These are phyloP conservation scores for Jamesozyma spencerorum DNA, from an alignment of 805 yeast genomes.

Conservation along the genomic window DNA sequence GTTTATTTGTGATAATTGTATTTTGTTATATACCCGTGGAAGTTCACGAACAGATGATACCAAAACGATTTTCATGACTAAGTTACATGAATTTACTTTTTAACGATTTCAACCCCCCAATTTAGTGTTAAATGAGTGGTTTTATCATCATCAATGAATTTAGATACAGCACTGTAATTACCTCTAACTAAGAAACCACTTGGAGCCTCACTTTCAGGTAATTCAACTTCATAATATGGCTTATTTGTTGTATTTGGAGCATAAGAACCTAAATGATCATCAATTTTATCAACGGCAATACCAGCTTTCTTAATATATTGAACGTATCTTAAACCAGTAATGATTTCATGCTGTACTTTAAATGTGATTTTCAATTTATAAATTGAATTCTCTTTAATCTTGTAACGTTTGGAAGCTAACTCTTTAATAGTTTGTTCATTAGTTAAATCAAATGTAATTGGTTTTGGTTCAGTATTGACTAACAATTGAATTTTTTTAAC, in stretches of 20 bases:
- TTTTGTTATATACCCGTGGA: too few relatives aligned
- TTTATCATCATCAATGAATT: slow-evolving; percentile 82
- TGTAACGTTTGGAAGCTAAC: slow-evolving; percentile 56
- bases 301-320: slow-evolving; percentile 83
- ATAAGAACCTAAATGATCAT: slow-evolving; percentile 83
- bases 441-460: slow-evolving; percentile 62
- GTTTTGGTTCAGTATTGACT: slow-evolving; percentile 54
- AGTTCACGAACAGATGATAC: too few relatives aligned
- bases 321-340: slow-evolving; percentile 81
- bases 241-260: slow-evolving; percentile 79
- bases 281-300: slow-evolving; percentile 74
- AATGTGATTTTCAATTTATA: slow-evolving; percentile 68
- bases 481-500: slow-evolving; percentile 64
- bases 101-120: slow-evolving; percentile 80
- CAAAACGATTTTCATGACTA: too few relatives aligned
- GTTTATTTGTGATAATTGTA: too few relatives aligned
- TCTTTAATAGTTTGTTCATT: slow-evolving; percentile 48
- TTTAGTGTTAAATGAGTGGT: slow-evolving; percentile 62
- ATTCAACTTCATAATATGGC: slow-evolving; percentile 60
- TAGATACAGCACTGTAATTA: slow-evolving; percentile 67
- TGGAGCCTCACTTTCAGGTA: slow-evolving; percentile 78
- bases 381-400: slow-evolving; percentile 67
- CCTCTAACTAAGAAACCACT: slow-evolving; percentile 86
- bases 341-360: slow-evolving; percentile 80
- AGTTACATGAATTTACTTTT: too few relatives aligned